Conservation (phyloP, 495 filamentous ascomycete species). For the Bathelium albidoporum region DNA sequence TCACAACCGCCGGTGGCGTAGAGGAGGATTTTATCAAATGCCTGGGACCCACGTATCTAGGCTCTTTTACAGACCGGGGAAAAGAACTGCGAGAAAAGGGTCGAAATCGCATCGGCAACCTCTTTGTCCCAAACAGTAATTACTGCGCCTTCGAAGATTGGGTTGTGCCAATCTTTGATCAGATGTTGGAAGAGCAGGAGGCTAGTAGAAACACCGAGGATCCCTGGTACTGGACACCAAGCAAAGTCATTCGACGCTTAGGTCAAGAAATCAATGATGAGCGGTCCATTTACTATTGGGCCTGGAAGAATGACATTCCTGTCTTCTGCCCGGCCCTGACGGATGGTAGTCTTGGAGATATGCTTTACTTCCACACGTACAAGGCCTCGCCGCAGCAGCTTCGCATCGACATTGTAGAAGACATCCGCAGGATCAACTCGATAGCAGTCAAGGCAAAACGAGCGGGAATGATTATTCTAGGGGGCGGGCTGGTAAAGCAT, state of each 20-base stretch:
- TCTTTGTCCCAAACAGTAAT: slow-evolving; percentile 93
- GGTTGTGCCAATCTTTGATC: slow-evolving; percentile 82
- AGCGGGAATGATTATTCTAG: slow-evolving; percentile 88
- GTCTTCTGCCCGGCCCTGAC: slow-evolving; percentile 95
- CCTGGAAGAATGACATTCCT: slow-evolving; percentile 83
- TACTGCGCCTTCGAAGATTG: slow-evolving; percentile 97
- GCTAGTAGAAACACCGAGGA: slow-evolving; percentile 50
- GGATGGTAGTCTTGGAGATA: slow-evolving; percentile 88
- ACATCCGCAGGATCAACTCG: slow-evolving; percentile 81
- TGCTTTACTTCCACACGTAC: slow-evolving; percentile 96
- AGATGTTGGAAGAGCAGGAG: slow-evolving; percentile 89
- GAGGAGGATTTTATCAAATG: slow-evolving; percentile 99
- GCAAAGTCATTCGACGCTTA: slow-evolving; percentile 71
- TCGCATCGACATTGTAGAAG: slow-evolving; percentile 76
- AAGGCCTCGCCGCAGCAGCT: slow-evolving; percentile 68
- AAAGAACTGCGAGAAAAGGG: slow-evolving; percentile 68
- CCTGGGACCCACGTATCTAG: slow-evolving; percentile 84
- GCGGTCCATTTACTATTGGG: slow-evolving; percentile 86
- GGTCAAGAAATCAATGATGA: slow-evolving; percentile 89
- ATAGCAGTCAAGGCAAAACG: slow-evolving; percentile 73
- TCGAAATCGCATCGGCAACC: slow-evolving; percentile 89
- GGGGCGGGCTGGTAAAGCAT: slow-evolving; percentile 89
- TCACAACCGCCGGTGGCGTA: slow-evolving; percentile 91
- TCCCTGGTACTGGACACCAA: slow-evolving; percentile 80
- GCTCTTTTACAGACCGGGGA: slow-evolving; percentile 65